phyloP scores from a whole-genome alignment of 139 green algal genomes.

The Zygnema cylindricum region DNA sequence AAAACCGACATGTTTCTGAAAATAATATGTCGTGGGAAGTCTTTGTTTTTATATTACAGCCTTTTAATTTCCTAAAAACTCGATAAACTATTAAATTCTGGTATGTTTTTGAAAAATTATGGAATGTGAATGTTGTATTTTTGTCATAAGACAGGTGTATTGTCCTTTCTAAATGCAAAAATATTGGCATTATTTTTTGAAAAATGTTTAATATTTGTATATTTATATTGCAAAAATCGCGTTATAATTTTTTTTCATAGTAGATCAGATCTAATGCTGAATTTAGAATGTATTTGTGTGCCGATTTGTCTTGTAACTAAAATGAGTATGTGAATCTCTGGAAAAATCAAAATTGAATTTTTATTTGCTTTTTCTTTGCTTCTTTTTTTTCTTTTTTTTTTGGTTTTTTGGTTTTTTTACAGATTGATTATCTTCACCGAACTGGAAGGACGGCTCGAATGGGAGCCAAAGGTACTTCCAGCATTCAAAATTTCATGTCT shows the following conservation, averaged over 20 bases:
- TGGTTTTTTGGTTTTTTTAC: neutral
- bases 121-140: no score
- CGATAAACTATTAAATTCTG: no score
- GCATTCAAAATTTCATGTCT: neutral
- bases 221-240: neutral
- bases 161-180: neutral
- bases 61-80: no score
- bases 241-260: no score
- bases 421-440: neutral
- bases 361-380: neutral
- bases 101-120: no score
- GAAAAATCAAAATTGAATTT: neutral
- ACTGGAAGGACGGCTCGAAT: neutral
- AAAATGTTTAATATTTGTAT: neutral
- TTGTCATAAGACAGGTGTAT: neutral
- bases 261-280: no score
- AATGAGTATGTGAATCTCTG: neutral
- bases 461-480: neutral
- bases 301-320: neutral
- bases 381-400: conserved; percentile 2
- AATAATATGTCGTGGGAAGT: neutral
- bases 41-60: no score
- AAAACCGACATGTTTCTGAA: neutral
- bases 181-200: neutral
- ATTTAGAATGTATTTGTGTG: neutral